phyloP scores from a whole-genome alignment of 2,329 filamentous ascomycete species.

The Ilyonectria robusta region DNA sequence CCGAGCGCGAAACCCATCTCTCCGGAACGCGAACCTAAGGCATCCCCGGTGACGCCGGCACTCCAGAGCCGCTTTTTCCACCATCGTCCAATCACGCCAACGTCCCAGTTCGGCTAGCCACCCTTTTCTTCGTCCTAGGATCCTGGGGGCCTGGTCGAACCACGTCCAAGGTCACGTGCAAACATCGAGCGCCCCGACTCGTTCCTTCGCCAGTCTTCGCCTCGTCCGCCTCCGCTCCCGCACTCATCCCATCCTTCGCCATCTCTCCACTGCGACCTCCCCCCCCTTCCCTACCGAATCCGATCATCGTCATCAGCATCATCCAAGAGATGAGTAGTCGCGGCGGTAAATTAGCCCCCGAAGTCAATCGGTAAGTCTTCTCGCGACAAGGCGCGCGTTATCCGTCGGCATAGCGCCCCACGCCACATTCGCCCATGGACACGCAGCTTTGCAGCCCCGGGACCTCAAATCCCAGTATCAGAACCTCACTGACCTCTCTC shows the following conservation, averaged over 20 bases:
- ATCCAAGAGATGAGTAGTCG: slow-evolving; percentile 94
- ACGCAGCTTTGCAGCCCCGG: slow-evolving; percentile 28
- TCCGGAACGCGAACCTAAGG: slow-evolving; percentile 21
- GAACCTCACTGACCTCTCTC: slow-evolving; percentile 50
- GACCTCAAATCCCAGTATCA: slow-evolving; percentile 26
- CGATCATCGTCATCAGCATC: slow-evolving; percentile 51
- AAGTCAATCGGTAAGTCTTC: slow-evolving; percentile 88
- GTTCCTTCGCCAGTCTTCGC: slow-evolving; percentile 47
- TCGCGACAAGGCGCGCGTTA: slow-evolving; percentile 32
- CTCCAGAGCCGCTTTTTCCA: slow-evolving; percentile 39
- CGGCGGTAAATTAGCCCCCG: slow-evolving; percentile 96
- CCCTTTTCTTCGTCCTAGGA: slow-evolving; percentile 18
- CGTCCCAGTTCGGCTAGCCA: slow-evolving; percentile 26
- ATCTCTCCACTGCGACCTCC: slow-evolving; percentile 45
- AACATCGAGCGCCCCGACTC: slow-evolving; percentile 38
- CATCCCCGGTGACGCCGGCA: slow-evolving; percentile 23
- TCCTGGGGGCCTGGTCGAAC: slow-evolving; percentile 35
- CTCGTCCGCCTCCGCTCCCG: slow-evolving; percentile 50
- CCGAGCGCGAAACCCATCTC: slow-evolving; percentile 12
- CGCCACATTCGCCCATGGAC: slow-evolving; percentile 22
- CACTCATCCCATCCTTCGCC: slow-evolving; percentile 46
- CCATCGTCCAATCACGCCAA: slow-evolving; percentile 42
- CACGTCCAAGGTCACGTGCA: slow-evolving; percentile 48
- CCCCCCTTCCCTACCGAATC: slow-evolving; percentile 49
- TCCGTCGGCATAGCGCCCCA: slow-evolving; percentile 28